phyloP scores from a whole-genome alignment of 2,329 filamentous ascomycete genomes.

The Sarocladium brachiariae region DNA sequence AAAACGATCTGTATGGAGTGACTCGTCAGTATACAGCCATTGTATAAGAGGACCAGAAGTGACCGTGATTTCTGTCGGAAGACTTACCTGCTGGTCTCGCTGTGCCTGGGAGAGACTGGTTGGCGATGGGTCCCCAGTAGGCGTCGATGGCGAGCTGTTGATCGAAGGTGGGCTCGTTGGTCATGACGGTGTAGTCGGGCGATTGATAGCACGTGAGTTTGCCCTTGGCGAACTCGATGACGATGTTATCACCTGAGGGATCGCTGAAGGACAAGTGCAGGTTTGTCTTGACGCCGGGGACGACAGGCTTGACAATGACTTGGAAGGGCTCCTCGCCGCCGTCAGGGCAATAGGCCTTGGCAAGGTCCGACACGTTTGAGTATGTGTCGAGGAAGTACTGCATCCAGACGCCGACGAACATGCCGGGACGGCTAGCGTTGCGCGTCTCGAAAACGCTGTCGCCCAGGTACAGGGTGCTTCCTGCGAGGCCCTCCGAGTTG shows the following conservation, averaged over 20 bases:
- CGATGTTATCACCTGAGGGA: conserved; percentile 12
- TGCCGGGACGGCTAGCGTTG: conserved; percentile 4
- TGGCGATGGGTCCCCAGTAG: conserved; percentile 11
- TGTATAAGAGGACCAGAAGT: no score
- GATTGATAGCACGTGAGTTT: conserved; percentile 14
- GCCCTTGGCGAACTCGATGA: conserved; percentile 14
- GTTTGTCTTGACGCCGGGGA: conserved; percentile 7
- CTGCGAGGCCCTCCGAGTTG: conserved; percentile 14
- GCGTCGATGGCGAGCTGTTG: conserved; percentile 11
- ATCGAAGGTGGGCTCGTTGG: conserved; percentile 14
- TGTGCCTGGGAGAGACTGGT: conserved; percentile 12
- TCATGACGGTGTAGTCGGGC: conserved; percentile 13
- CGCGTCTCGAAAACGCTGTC: conserved; percentile 16
- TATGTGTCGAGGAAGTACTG: conserved; percentile 17
- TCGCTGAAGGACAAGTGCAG: conserved; percentile 14
- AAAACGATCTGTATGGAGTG: conserved; percentile 12
- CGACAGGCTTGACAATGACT: conserved; percentile 10
- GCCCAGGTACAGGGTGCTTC: conserved; percentile 17
- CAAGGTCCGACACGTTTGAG: conserved; percentile 10
- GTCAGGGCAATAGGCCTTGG: background rate
- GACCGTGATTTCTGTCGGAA: no score
- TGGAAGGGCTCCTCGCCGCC: conserved; percentile 12
- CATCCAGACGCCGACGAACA: conserved; percentile 15
- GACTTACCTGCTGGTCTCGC: conserved; percentile 12
- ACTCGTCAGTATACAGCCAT: no score